Base-by-base conservation (phyloP, 208 protist species). In the Cochliopodium minus region DNA sequence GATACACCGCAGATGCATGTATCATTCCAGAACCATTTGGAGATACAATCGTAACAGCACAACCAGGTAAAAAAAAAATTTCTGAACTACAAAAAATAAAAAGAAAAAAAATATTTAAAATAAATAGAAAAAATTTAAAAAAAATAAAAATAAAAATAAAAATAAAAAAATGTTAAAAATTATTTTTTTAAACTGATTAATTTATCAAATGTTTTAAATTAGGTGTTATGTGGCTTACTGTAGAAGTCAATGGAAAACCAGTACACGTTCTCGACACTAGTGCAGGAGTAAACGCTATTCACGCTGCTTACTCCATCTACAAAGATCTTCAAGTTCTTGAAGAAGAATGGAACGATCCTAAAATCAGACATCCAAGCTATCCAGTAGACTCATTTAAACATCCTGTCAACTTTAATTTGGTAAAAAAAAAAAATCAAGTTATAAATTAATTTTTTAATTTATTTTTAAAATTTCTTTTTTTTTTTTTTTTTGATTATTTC, bases 21-120 rank as follows among this genome's bases (percentile, higher is more conserved):
- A 67, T 72, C 49, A 72, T 72, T 28, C 67, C 67, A 1, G 67
- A 72, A 39, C 67, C 67, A 32, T 72, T 72, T 33, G n/a, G n/a
- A n/a, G n/a, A n/a, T n/a, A n/a, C n/a, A n/a, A n/a, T n/a, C n/a
- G n/a, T n/a, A n/a, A n/a, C n/a, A n/a, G n/a, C n/a, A n/a, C n/a
- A n/a, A n/a, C n/a, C n/a, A n/a, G n/a, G n/a, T n/a, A n/a, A n/a
- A n/a, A n/a, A n/a, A n/a, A n/a, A n/a, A n/a, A n/a, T n/a, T n/a
- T n/a, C n/a, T n/a, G n/a, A n/a, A n/a, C n/a, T n/a, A n/a, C n/a
- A n/a, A n/a, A n/a, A n/a, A n/a, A n/a, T n/a, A n/a, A n/a, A n/a
- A n/a, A n/a, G n/a, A n/a, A n/a, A n/a, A n/a, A n/a, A n/a, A n/a
- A n/a, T n/a, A n/a, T n/a, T n/a, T n/a, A n/a, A n/a, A n/a, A n/a